A percentile compares a stretch with the other conserved stretches of the same genome.
These are phyloP conservation scores for Hemileccinum impolitum DNA, from an alignment of 768 basidiomycete genomes.

Conservation along the genomic window DNA sequence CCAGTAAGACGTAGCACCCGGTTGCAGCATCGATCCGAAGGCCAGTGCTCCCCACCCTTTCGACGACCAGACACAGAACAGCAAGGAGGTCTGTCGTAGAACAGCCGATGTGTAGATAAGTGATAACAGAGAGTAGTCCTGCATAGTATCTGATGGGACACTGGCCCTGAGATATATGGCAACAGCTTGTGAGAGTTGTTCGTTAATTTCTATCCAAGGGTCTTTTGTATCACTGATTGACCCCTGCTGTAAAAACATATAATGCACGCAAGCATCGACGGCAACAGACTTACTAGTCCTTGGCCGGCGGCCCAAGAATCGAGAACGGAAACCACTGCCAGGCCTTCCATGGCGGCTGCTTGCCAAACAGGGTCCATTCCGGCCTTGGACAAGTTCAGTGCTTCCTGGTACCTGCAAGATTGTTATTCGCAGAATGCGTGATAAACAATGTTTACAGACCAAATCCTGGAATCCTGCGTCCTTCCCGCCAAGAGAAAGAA, in stretches of 20 bases:
- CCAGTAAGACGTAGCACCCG: conserved; percentile 54
- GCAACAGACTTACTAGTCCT: conserved; percentile 53
- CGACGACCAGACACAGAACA: conserved; percentile 80
- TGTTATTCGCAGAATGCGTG: conserved; percentile 14
- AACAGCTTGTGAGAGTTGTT: conserved; percentile 65
- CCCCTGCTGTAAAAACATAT: conserved; percentile 44
- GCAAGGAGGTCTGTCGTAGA: conserved; percentile 67
- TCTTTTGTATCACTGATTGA: conserved; percentile 53
- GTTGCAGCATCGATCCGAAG: conserved; percentile 70
- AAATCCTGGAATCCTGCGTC: conserved; percentile 73
- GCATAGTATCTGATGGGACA: conserved; percentile 48
- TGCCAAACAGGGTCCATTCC: conserved; percentile 85
- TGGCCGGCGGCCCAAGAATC: conserved; percentile 83
- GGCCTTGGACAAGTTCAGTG: conserved; percentile 69
- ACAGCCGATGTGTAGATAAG: conserved; percentile 66
- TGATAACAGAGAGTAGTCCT: conserved; percentile 58
- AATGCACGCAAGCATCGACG: neutral
- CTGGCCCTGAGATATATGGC: conserved; percentile 58
- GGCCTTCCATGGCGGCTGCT: conserved; percentile 81
- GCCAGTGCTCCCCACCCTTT: conserved; percentile 85
- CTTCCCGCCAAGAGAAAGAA: conserved; percentile 87
- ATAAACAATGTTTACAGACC: conserved; percentile 45
- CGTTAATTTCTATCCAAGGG: conserved; percentile 72
- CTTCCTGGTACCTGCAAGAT: conserved; percentile 75
- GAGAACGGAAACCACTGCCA: conserved; percentile 73